Evolutionary conservation across 208 protist genomes (phyloP), one percentile per base, ranked within the genome.

Genomic region (Trypanosoma theileri): DNA sequence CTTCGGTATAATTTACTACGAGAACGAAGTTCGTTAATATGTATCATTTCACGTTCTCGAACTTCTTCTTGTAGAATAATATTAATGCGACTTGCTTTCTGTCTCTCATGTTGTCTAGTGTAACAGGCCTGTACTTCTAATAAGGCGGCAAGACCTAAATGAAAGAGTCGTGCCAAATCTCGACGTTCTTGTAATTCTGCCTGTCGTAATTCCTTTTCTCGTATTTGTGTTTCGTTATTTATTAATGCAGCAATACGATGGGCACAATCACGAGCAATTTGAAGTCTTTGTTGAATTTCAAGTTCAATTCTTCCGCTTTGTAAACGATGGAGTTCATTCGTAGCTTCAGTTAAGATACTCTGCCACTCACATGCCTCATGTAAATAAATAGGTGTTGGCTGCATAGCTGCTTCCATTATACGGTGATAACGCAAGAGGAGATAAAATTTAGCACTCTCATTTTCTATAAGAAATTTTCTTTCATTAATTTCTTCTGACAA

Each of bases 361-460:
- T 70, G 62, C 58, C 71, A 57, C 17, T 76, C 63, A 24, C 41
- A 70, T 28, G 56, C 55, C 28, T 76, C 71, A 21, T 70, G 63
- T n/a, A 70, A 56, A 14, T 61, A 66, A 42, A 76, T 68, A 16
- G 55, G 10, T 10, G 40, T 8, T 10, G 54, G 62, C 10, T 66
- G 55, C 13, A 76, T 22, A 42, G 71, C 71, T 0, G 35, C 31
- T 31, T 65, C 46, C 14, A 64, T n/a, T 48, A 76, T 59, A 11
- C 64, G 56, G 22, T 69, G 50, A 58, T 76, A 76, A 44, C 55
- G 46, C 7, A 66, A 51, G 35, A 76, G 22, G 19, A 66, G 70
- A 45, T 65, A 28, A 62, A 69, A 70, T 19, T 13, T 14, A 17
- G 22, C 24, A n/a, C 4, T 21, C 48, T 63, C 62, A 21, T 9